Evolutionary conservation across 768 basidiomycete genomes (phyloP), one percentile per base, ranked within the genome.

Genomic region (Coprinopsis cinerea): DNA sequence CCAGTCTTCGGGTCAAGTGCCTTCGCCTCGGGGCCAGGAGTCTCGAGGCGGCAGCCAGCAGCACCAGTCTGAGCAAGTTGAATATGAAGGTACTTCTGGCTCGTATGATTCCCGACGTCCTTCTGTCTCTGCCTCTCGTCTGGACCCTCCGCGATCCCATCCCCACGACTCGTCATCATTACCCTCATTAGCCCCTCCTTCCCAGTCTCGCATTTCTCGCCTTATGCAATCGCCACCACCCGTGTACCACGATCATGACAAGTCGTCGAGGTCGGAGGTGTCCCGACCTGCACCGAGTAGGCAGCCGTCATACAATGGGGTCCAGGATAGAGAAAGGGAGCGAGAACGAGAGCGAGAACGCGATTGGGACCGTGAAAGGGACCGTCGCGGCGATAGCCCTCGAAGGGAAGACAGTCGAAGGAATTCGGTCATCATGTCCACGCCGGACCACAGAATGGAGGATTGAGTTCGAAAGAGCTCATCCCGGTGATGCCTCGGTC

Each of bases 91-190:
- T 30, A 77, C 79, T 14, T 74, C 74, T 2, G 74, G 71, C 15
- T 72, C 79, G 4, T 73, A 74, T 51, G 77, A 82, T 46, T 59
- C 74, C 15, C 63, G 77, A 40, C 70, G 78, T 14, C 64, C 74
- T 23, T 79, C 80, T 0, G 62, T 76, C 34, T 74, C 77, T 18
- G 72, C 75, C 11, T 67, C 65, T 30, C 73, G 81, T 34, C 59
- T 77, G 46, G 81, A 83, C 17, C 22, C 75, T 26, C 62, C 61
- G 22, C 66, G 67, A 18, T 44, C 61, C 25, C 66, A 64, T 39
- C 10, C 10, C 47, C 55, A 58, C 2, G 55, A 49, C 17, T 23
- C 26, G 11, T 32, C 58, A 26, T 61, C 65, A 15, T 43, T 61
- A 5, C 61, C 67, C n/a, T 60, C 60, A 26, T 18, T 43, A 23